Conservation (phyloP, 768 basidiomycete genomes). For the Termitomyces heimii region DNA sequence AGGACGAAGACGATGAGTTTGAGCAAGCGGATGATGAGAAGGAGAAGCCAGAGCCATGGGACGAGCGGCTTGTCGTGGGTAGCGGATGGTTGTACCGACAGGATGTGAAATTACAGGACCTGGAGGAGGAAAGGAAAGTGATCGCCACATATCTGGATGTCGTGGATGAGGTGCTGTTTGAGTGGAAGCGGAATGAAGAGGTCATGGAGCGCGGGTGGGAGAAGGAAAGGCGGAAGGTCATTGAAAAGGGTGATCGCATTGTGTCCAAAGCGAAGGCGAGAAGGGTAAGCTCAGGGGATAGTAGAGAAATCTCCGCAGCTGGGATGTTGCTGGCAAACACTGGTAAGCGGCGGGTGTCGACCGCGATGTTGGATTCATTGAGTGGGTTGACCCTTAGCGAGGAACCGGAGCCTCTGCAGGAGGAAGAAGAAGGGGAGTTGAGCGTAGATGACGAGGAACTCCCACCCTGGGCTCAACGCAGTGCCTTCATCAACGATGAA, state of each 20-base stretch:
- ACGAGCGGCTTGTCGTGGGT: conserved; percentile 72
- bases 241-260: conserved; percentile 34
- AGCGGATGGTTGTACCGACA: conserved; percentile 80
- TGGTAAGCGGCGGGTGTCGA: conserved; percentile 51
- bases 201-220: conserved; percentile 43
- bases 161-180: conserved; percentile 79
- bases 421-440: conserved; percentile 35
- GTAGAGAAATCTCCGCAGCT: conserved; percentile 16
- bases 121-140: conserved; percentile 51
- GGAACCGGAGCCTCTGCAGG: conserved; percentile 51
- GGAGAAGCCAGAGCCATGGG: conserved; percentile 71
- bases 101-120: conserved; percentile 47
- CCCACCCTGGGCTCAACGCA: conserved; percentile 71
- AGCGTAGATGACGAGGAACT: conserved; percentile 65
- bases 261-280: conserved; percentile 36
- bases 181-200: conserved; percentile 43
- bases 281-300: conserved; percentile 43
- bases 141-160: conserved; percentile 63
- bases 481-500: conserved; percentile 46
- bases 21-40: conserved; percentile 26
- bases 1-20: conserved; percentile 55
- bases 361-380: conserved; percentile 53
- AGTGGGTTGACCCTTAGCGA: conserved; percentile 38
- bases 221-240: conserved; percentile 35
- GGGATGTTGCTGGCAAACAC: conserved; percentile 16